Evolutionary conservation across 768 basidiomycete genomes (phyloP).

Genomic region (Naganishia kalamii): DNA sequence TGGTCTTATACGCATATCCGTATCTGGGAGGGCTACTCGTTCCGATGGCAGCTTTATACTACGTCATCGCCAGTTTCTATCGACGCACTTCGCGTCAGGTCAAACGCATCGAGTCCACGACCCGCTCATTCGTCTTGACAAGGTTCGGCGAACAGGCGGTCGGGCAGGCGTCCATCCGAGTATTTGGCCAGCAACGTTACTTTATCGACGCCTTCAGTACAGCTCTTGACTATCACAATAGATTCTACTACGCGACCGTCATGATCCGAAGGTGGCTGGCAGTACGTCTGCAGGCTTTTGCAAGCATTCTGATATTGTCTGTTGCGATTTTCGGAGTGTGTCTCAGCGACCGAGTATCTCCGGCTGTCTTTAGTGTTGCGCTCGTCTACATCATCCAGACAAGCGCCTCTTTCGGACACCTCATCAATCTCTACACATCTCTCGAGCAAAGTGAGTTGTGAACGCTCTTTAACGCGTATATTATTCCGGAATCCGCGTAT

Average conservation of each 20-base stretch:
- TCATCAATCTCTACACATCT: too few species aligned
- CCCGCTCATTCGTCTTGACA: constrained; percentile 23
- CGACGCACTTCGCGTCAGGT: constrained; percentile 24
- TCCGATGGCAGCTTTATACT: constrained; percentile 29
- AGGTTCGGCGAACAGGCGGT: constrained; percentile 24
- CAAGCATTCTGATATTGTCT: constrained; percentile 62
- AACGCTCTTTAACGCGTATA: too few species aligned
- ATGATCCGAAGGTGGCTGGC: constrained; percentile 50
- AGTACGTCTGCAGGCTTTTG: constrained; percentile 61
- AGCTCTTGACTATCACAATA: constrained; percentile 10
- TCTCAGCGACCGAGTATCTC: constrained; percentile 55
- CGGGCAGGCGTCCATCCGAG: constrained; percentile 22
- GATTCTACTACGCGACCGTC: constrained; percentile 21
- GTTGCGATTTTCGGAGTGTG: constrained; percentile 65
- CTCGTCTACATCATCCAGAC: constrained; percentile 52
- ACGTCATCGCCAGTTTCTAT: constrained; percentile 21
- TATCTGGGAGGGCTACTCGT: constrained; percentile 36
- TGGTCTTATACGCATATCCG: constrained; percentile 39
- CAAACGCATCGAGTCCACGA: constrained; percentile 28
- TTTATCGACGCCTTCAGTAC: constrained; percentile 23
- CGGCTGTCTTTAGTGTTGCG: constrained; percentile 61
- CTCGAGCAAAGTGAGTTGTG: too few species aligned
- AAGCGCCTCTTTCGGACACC: constrained; percentile 22
- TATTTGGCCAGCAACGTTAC: constrained; percentile 11
- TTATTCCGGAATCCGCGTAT: too few species aligned